Evolutionary conservation across 1,284 basidiomycete genomes (phyloP).

Genomic region (Trichosporon coremiiforme): DNA sequence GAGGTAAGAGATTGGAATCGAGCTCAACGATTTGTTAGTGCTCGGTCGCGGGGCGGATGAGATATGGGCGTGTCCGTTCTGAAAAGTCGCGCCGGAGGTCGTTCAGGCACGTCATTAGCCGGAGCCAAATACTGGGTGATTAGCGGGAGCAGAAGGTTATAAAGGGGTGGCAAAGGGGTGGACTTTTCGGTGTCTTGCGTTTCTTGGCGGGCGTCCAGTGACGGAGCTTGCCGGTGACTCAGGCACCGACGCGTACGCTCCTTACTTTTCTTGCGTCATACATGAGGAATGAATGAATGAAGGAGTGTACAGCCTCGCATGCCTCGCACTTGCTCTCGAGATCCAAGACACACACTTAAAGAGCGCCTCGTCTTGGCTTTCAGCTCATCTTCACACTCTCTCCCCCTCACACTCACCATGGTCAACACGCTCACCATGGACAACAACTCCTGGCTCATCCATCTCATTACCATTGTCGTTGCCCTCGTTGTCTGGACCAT

Average conservation of each 20-base stretch:
- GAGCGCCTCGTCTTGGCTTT: background rate
- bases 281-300: background rate
- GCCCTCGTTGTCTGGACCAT: background rate
- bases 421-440: background rate
- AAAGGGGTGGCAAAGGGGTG: conserved; percentile 3
- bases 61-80: background rate
- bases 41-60: background rate
- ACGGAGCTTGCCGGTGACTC: background rate
- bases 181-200: background rate
- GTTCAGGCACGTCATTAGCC: background rate
- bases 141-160: background rate
- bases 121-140: background rate
- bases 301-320: background rate
- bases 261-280: conserved; percentile 6
- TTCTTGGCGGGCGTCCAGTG: background rate
- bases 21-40: background rate
- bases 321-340: background rate
- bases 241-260: conserved; percentile 7
- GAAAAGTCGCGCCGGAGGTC: conserved; percentile 1
- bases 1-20: background rate
- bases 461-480: background rate
- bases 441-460: background rate
- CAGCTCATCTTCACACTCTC: background rate
- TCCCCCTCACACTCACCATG: background rate
- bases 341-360: background rate